phyloP scores from a whole-genome alignment of 352 stramenopile species.

The Globisporangium viniferum region DNA sequence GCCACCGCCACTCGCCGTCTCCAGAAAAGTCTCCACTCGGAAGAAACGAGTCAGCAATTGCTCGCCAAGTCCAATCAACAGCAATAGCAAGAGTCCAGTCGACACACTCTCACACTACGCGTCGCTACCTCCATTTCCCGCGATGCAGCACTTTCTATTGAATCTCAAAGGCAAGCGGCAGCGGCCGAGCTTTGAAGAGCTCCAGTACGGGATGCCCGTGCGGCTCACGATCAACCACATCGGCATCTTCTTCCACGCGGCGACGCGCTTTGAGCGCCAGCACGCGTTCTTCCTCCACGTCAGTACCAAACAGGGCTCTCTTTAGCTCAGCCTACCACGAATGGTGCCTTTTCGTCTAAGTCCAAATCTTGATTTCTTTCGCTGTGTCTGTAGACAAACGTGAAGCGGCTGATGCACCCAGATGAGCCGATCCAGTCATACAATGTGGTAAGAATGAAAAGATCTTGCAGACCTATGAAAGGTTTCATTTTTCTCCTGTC shows the following conservation, averaged over 20 bases:
- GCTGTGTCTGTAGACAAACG: slow-evolving; percentile 1
- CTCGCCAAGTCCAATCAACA: not conserved
- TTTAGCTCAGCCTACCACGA: not conserved
- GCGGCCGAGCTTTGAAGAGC: slow-evolving; percentile 37
- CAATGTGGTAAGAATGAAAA: not conserved
- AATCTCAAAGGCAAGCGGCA: slow-evolving; percentile 56
- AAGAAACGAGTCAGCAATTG: not conserved
- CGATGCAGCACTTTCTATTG: slow-evolving; percentile 52
- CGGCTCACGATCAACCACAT: slow-evolving; percentile 59
- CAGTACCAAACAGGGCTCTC: not conserved
- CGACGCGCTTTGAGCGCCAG: slow-evolving; percentile 45
- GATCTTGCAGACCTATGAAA: not conserved
- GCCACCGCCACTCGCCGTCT: not conserved
- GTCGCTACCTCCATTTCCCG: slow-evolving; percentile 35
- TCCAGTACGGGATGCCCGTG: slow-evolving; percentile 43
- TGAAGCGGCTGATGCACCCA: slow-evolving; percentile 5
- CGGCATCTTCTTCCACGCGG: slow-evolving; percentile 53
- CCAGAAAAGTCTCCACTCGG: not conserved
- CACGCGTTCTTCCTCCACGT: slow-evolving; percentile 60
- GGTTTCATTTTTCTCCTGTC: not conserved
- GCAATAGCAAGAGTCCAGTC: not conserved
- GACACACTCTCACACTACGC: slow-evolving; percentile 11
- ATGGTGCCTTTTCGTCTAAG: not conserved
- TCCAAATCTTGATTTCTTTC: not conserved
- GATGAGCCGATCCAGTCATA: not conserved